A percentile compares a stretch with the other conserved stretches of the same genome.
Evolutionary conservation across 2,329 filamentous ascomycete species (phyloP).

Genomic region (Raffaelea arxii): DNA sequence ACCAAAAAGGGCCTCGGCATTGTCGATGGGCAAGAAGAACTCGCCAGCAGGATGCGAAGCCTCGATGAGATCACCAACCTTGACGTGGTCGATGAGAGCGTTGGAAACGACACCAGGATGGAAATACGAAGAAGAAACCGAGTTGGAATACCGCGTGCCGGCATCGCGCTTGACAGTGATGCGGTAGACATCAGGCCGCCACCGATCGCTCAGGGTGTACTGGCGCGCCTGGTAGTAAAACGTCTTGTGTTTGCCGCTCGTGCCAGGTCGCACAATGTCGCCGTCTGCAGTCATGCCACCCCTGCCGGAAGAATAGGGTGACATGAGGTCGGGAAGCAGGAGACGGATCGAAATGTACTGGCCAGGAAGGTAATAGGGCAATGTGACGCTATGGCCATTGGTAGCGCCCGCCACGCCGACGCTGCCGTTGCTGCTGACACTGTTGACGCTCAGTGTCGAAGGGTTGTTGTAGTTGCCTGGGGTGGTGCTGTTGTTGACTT

Average conservation of each 20-base stretch:
- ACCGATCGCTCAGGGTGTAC: constrained; percentile 62
- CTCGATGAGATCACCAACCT: constrained; percentile 51
- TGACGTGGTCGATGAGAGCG: constrained; percentile 52
- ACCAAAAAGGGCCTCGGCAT: constrained; percentile 7
- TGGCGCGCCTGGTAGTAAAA: constrained; percentile 57
- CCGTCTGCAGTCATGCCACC: not conserved
- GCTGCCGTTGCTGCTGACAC: not conserved
- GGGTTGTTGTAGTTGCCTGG: constrained; percentile 4
- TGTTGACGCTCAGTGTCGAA: too few species aligned
- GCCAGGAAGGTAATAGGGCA: constrained; percentile 57
- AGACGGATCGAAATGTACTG: constrained; percentile 62
- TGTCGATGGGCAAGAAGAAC: constrained; percentile 42
- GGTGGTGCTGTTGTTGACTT: constrained; percentile 3
- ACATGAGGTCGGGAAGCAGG: constrained; percentile 31
- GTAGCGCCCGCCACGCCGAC: not conserved
- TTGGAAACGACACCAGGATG: constrained; percentile 61
- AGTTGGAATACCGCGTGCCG: constrained; percentile 34
- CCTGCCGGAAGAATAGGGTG: not conserved
- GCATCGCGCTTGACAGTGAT: constrained; percentile 62
- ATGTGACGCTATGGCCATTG: constrained; percentile 37
- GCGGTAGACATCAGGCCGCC: constrained; percentile 47
- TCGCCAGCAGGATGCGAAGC: constrained; percentile 59
- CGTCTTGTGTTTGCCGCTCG: constrained; percentile 21
- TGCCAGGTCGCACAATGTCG: not conserved
- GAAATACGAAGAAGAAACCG: constrained; percentile 33